Percentiles rank a stretch among this genome's conserved stretches.
Conservation (phyloP, 2,329 filamentous ascomycete species). For the Aureobasidium sp. region DNA sequence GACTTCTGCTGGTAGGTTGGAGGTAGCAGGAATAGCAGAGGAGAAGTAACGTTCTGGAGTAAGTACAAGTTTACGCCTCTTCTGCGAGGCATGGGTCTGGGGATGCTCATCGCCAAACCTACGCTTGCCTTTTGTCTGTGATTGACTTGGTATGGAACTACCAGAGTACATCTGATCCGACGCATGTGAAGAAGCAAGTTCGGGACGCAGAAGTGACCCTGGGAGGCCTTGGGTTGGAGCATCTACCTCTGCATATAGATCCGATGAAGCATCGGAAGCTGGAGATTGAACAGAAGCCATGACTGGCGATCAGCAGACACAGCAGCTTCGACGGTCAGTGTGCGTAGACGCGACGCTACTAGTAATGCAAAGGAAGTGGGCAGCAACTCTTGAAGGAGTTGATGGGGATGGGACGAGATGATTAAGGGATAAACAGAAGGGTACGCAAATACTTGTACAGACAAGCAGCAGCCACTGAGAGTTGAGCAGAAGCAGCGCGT, state of each 20-base stretch:
- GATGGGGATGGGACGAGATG: neutral
- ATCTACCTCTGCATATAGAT: conserved; percentile 16
- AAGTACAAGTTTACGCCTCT: conserved; percentile 7
- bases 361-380: neutral
- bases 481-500: conserved; percentile 4
- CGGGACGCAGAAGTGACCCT: neutral
- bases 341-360: neutral
- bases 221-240: neutral
- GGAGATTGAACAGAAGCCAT: neutral
- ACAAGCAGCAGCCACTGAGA: conserved; percentile 9
- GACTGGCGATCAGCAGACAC: neutral
- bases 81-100: neutral
- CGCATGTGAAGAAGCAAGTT: neutral
- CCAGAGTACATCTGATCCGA: neutral
- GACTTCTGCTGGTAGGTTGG: conserved; percentile 15
- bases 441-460: neutral
- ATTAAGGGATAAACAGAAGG: neutral
- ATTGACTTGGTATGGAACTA: neutral
- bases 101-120: conserved; percentile 4
- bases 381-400: conserved; percentile 7
- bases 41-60: conserved; percentile 14
- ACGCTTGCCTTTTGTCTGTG: conserved; percentile 15
- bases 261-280: conserved; percentile 13
- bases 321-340: neutral
- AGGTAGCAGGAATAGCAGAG: neutral